Percentiles rank a stretch among this genome's conserved stretches.
These are phyloP conservation scores for Phytophthora tentaculata DNA, from an alignment of 352 stramenopile species.

Conservation along the genomic window DNA sequence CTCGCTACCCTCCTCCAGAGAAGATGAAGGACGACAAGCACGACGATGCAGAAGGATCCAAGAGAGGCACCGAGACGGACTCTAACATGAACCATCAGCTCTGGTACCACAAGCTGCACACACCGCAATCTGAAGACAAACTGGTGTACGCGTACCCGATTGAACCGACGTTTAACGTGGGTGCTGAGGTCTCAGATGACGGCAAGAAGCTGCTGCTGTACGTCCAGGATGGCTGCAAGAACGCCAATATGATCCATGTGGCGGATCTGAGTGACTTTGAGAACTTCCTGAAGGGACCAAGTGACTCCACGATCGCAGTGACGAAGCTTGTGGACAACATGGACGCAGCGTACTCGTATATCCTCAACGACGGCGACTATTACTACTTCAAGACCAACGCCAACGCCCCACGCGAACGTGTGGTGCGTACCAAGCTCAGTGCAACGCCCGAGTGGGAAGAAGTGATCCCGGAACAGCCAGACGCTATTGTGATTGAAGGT, in stretches of 20 bases:
- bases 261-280: conserved; percentile 63
- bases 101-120: conserved; percentile 83
- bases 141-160: conserved; percentile 80
- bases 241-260: conserved; percentile 89
- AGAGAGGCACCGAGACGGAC: conserved; percentile 82
- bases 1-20: conserved; percentile 72
- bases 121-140: conserved; percentile 70
- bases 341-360: conserved; percentile 84
- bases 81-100: conserved; percentile 82
- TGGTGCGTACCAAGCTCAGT: conserved; percentile 62
- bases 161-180: conserved; percentile 77
- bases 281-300: conserved; percentile 45
- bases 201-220: conserved; percentile 80
- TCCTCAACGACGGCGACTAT: conserved; percentile 86
- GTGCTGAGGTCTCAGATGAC: conserved; percentile 75
- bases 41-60: conserved; percentile 46
- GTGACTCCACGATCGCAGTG: conserved; percentile 46
- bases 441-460: conserved; percentile 65
- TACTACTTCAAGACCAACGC: conserved; percentile 92
- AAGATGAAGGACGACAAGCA: conserved; percentile 59
- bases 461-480: conserved; percentile 82
- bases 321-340: conserved; percentile 90
- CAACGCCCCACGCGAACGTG: conserved; percentile 79
- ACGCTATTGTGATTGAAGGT: conserved; percentile 75
- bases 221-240: conserved; percentile 88